phyloP scores from a whole-genome alignment of 169 alveolate species.

The Amoebophrya sp. region DNA sequence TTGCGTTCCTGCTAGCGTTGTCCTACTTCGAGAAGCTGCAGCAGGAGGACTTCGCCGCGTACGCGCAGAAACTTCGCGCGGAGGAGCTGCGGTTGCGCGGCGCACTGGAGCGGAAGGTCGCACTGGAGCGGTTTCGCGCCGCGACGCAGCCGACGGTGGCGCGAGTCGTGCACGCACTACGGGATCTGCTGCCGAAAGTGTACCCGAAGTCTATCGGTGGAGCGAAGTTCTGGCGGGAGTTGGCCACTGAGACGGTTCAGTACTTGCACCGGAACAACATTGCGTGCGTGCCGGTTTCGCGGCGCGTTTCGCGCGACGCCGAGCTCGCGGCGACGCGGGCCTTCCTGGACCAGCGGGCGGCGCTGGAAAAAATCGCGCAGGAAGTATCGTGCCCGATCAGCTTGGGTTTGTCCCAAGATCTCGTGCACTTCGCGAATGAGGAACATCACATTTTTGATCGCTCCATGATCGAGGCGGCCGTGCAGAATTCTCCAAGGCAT shows the following conservation, averaged over 20 bases:
- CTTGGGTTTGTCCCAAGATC: neutral
- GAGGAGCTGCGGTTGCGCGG: neutral
- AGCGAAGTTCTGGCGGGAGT: neutral
- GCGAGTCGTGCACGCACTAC: neutral
- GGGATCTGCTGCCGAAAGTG: neutral
- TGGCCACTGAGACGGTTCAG: neutral
- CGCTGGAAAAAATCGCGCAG: neutral
- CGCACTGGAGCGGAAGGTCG: neutral
- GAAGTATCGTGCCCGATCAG: neutral
- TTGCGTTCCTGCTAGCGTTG: neutral
- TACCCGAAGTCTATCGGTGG: neutral
- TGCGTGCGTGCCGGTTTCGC: neutral
- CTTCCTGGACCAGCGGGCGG: neutral
- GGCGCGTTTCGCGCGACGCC: neutral
- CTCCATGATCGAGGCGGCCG: neutral
- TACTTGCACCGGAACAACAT: neutral
- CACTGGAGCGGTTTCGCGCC: neutral
- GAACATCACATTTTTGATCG: neutral
- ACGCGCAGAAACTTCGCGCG: neutral
- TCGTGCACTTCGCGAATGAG: neutral
- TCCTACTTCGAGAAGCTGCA: neutral
- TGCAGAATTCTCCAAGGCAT: too few relatives aligned
- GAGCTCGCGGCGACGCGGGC: neutral
- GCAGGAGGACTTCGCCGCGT: neutral
- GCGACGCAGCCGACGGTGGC: neutral